A percentile compares a stretch with the other conserved stretches of the same genome.
Evolutionary conservation across 768 basidiomycete genomes (phyloP).

Genomic region (Leccinum variicolor): DNA sequence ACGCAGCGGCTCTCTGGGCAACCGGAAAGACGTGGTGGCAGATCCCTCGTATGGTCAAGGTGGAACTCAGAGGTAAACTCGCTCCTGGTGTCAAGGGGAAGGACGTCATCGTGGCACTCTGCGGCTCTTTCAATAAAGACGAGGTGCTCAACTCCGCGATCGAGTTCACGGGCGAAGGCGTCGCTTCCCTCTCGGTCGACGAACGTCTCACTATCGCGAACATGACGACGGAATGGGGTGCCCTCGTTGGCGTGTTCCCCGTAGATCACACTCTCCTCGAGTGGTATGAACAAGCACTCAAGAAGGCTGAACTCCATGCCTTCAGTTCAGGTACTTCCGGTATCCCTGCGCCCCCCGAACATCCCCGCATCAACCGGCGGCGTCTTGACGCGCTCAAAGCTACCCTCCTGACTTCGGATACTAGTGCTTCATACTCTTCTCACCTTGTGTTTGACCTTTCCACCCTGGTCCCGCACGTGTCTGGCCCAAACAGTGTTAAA

Average conservation of each 20-base stretch:
- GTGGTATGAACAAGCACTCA: slow-evolving; percentile 81
- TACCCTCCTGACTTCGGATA: slow-evolving; percentile 61
- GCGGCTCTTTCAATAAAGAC: slow-evolving; percentile 93
- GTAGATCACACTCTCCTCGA: slow-evolving; percentile 75
- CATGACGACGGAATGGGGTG: slow-evolving; percentile 99
- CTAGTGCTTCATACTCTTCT: slow-evolving; percentile 75
- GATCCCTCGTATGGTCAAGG: slow-evolving; percentile 93
- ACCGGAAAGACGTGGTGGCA: slow-evolving; percentile 99
- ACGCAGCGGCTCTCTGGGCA: slow-evolving; percentile 95
- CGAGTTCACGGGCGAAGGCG: slow-evolving; percentile 92
- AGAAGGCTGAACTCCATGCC: slow-evolving; percentile 71
- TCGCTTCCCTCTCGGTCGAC: slow-evolving; percentile 75
- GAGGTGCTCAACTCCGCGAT: slow-evolving; percentile 96
- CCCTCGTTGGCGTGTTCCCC: slow-evolving; percentile 92
- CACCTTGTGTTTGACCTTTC: slow-evolving; percentile 91
- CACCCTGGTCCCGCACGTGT: slow-evolving; percentile 91
- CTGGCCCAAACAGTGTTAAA: slow-evolving; percentile 98
- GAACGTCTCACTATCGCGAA: slow-evolving; percentile 97
- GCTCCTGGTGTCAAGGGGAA: slow-evolving; percentile 93
- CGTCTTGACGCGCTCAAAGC: slow-evolving; percentile 66
- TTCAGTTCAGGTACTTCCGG: slow-evolving; percentile 50
- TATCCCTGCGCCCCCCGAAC: slow-evolving; percentile 71
- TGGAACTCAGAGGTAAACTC: slow-evolving; percentile 81
- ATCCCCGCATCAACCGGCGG: slow-evolving; percentile 79
- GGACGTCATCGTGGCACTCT: slow-evolving; percentile 96